Evolutionary conservation across 768 basidiomycete species (phyloP), one percentile per base, ranked within the genome.

Genomic region (Pisolithus tinctorius): DNA sequence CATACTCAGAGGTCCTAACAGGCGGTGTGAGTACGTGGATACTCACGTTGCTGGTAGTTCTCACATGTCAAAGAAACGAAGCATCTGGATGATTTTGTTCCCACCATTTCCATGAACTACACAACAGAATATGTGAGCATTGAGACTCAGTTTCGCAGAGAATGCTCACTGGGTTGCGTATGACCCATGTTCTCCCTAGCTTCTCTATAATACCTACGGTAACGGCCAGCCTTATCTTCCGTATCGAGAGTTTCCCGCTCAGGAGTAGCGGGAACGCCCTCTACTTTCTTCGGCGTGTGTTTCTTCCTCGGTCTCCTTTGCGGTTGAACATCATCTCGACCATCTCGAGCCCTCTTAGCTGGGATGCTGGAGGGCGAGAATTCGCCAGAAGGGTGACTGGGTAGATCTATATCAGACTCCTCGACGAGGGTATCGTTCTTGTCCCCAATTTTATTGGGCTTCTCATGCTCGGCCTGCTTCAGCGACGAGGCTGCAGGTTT

Each of bases 61-160:
- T 53, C 60, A 86, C 83, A 87, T 68, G 62, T 92, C 91, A 58
- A 91, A 91, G n/a, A 82, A 77, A 11, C 84, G 80, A 25, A 92
- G 77, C 45, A 90, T 86, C 42, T 86, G 76, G 53, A 88, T 77
- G 4, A 90, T 74, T 55, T 71, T 80, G 40, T 76, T 81, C 59
- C 86, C 75, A 3, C 71, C 74, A 55, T 83, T 71, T 0, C 68
- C 73, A 63, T 92, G 88, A 31, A 90, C 89, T 92, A 34, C 11
- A 34, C 34, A 42, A 39, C 45, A 30, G 49, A 38, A 11, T 6
- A 20, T 26, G n/a, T 59, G 23, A 59, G 37, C 29, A 23, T 38
- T 46, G 29, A n/a, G 41, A 44, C 34, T 30, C 13, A 41, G 44
- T 16, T 40, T 38, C 14, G 25, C 37, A 34, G 41, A 37, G 47